phyloP scores from a whole-genome alignment of 371 early-diverging fungal genomes.

The Rhizomucor pusillus region DNA sequence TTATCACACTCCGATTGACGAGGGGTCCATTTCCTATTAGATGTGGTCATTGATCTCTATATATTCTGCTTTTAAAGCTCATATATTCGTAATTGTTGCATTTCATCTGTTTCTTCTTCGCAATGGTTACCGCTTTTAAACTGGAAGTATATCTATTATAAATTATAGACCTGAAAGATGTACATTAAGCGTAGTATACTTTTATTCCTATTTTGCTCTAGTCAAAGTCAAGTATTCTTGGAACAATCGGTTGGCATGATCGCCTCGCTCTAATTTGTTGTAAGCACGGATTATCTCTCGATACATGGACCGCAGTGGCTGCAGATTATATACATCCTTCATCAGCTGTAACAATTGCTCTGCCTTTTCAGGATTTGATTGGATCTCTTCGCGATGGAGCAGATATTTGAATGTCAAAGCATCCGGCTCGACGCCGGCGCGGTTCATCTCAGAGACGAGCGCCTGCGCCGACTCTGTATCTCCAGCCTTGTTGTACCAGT shows the following conservation, averaged over 20 bases:
- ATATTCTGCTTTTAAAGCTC: too few species aligned
- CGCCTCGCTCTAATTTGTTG: conserved; percentile 29
- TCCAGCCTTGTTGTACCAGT: conserved; percentile 35
- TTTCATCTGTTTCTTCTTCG: too few species aligned
- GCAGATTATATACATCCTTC: conserved; percentile 29
- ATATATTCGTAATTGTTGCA: too few species aligned
- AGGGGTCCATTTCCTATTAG: too few species aligned
- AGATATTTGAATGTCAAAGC: conserved; percentile 39
- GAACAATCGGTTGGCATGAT: conserved; percentile 33
- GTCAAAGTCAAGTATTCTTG: conserved; percentile 4
- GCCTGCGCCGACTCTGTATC: conserved; percentile 32
- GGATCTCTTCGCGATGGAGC: conserved; percentile 38
- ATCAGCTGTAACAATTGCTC: conserved; percentile 37
- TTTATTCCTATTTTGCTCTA: too few species aligned
- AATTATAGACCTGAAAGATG: too few species aligned
- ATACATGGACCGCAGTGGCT: conserved; percentile 39
- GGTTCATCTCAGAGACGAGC: conserved; percentile 40
- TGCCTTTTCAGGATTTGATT: conserved; percentile 28
- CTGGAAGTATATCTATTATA: too few species aligned
- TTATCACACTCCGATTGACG: too few species aligned
- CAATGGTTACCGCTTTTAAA: too few species aligned
- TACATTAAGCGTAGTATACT: too few species aligned
- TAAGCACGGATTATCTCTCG: conserved; percentile 35
- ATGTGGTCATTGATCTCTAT: too few species aligned
- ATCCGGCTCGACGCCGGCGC: conserved; percentile 28